Percentiles rank a stretch among this genome's conserved stretches.
Evolutionary conservation across 768 basidiomycete genomes (phyloP).

Genomic region (Sarcodon aspratus): DNA sequence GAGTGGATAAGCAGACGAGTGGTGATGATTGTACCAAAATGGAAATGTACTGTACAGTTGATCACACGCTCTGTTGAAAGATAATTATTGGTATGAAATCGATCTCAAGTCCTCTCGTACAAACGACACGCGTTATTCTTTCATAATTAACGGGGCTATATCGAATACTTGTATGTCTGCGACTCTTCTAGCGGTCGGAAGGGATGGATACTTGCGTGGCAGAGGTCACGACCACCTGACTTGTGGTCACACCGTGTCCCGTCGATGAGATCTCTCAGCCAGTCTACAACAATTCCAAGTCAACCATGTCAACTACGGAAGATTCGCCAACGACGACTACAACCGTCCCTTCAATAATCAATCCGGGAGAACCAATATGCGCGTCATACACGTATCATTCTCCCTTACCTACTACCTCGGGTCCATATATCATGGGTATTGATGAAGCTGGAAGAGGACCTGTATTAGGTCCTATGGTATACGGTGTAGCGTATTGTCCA

Average conservation of each 20-base stretch:
- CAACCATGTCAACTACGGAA: too few species aligned
- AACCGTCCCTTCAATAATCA: slow-evolving; percentile 44
- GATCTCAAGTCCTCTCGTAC: too few species aligned
- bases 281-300: too few species aligned
- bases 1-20: slow-evolving; percentile 3
- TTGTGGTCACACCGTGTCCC: too few species aligned
- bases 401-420: slow-evolving; percentile 50
- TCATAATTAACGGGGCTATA: too few species aligned
- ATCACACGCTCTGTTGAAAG: slow-evolving; percentile 10
- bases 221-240: too few species aligned
- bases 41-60: slow-evolving; percentile 41
- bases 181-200: too few species aligned
- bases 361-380: slow-evolving; percentile 43
- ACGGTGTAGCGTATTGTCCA: slow-evolving; percentile 92
- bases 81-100: too few species aligned
- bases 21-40: neutral
- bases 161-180: too few species aligned
- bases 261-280: too few species aligned
- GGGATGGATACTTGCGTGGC: too few species aligned
- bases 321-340: neutral
- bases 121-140: too few species aligned
- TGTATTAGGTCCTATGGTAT: slow-evolving; percentile 91
- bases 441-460: slow-evolving; percentile 97
- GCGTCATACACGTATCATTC: slow-evolving; percentile 77
- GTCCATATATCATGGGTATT: slow-evolving; percentile 93